Evolutionary conservation across 2,329 filamentous ascomycete species (phyloP).

Genomic region (Penicillium corylophilum): DNA sequence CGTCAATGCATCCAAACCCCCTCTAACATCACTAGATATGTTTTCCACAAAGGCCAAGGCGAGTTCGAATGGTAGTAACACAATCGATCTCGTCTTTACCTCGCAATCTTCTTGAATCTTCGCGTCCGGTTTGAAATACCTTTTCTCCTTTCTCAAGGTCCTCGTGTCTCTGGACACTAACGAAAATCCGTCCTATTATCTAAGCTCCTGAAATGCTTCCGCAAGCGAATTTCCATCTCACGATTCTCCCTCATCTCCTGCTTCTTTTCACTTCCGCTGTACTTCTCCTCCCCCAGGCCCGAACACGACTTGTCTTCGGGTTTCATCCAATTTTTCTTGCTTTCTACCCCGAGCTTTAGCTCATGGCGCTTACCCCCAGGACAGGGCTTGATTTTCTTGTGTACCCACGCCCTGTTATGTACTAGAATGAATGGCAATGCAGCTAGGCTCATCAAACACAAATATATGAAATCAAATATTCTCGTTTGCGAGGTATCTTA

Average conservation of each 20-base stretch:
- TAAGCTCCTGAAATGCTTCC: constrained; percentile 14
- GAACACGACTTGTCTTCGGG: constrained; percentile 2
- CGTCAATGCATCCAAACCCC: background rate
- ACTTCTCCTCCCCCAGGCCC: background rate
- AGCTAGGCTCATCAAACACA: constrained; percentile 11
- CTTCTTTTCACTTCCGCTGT: background rate
- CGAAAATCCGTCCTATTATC: constrained; percentile 15
- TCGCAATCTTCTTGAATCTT: constrained; percentile 5
- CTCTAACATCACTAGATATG: constrained; percentile 59
- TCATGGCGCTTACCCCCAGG: constrained; percentile 28
- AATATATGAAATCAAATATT: constrained; percentile 5
- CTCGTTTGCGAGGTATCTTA: background rate
- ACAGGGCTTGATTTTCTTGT: constrained; percentile 13
- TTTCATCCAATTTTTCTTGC: constrained; percentile 7
- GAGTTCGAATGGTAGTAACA: constrained; percentile 88
- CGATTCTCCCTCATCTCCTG: background rate
- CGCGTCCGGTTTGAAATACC: constrained; percentile 19
- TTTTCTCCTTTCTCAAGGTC: background rate
- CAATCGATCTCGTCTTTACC: constrained; percentile 1
- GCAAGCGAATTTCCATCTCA: constrained; percentile 13
- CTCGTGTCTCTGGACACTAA: constrained; percentile 4
- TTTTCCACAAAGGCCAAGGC: constrained; percentile 96
- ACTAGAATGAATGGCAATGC: constrained; percentile 24
- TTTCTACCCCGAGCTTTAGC: constrained; percentile 7
- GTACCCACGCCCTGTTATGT: constrained; percentile 13